Evolutionary conservation across 2,329 filamentous ascomycete species (phyloP), one percentile per base, ranked within the genome.

Genomic region (Didymella glomerata): DNA sequence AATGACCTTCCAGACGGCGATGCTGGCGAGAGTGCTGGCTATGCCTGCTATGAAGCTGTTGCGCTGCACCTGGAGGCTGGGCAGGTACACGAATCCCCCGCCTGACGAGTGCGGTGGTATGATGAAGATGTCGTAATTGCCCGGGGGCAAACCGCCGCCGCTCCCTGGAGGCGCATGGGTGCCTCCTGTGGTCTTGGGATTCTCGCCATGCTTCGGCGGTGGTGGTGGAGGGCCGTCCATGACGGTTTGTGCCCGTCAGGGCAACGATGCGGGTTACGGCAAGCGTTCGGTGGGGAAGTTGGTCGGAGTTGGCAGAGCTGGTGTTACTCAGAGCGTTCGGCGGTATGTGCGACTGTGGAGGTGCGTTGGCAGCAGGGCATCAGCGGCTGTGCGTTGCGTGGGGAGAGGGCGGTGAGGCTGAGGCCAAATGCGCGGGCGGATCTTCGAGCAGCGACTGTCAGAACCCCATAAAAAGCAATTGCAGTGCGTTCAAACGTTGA

Each of bases 51-150:
- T 84, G 77, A 97, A 98, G 79, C 92, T 96, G 78, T 97, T 97
- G 71, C 90, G 84, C 71, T 95, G 91, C 20, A 92, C 90, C 72
- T 90, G 86, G 62, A 98, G 78, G 0, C 93, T 97, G 0, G 94
- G 94, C n/a, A 98, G 86, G 77, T 98, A 97, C 27, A 98, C 82
- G 78, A 97, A 97, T 32, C 94, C 94, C 0, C 88, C 87, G 52
- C 94, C 94, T 7, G 93, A 85, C 11, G 93, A 94, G 77, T 97
- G 93, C 46, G 93, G 92, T 8, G 94, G 94, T 71, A 98, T 93
- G 76, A 97, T 90, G 81, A 97, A 97, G 74, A 98, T 96, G 81
- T 98, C 94, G 79, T 97, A 98, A 75, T 95, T 96, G 54, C 94
- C 93, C 1, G 90, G 85, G 2, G 94, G 94, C 47, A 97, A 82